Percentiles rank a stretch among this genome's conserved stretches.
phyloP scores from a whole-genome alignment of 306 rosid genomes.

The Trichosanthes truncata region DNA sequence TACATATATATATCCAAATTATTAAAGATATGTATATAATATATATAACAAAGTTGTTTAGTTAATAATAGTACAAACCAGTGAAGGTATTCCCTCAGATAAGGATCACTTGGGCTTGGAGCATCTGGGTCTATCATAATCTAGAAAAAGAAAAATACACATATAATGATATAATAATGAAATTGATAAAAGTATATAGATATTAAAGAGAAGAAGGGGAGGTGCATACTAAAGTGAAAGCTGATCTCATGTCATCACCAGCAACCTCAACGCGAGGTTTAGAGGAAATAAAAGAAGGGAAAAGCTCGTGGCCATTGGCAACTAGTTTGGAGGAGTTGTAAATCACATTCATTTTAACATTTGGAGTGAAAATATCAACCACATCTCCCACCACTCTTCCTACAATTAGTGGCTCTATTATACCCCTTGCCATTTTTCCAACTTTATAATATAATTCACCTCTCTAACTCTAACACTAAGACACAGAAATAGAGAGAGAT shows the following conservation, averaged over 20 bases:
- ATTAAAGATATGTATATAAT: too few species aligned
- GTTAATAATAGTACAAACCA: conserved; percentile 36
- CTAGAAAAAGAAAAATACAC: conserved; percentile 16
- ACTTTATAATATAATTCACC: too few species aligned
- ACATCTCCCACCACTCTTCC: conserved; percentile 93
- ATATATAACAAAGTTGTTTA: not conserved
- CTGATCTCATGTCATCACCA: conserved; percentile 64
- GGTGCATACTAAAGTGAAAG: conserved; percentile 62
- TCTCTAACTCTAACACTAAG: too few species aligned
- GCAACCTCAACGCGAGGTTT: conserved; percentile 76
- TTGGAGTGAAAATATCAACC: conserved; percentile 66
- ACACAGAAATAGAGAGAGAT: not conserved
- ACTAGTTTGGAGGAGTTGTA: conserved; percentile 55
- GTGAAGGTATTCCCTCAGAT: conserved; percentile 70
- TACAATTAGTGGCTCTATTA: conserved; percentile 40
- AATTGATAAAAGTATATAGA: not conserved
- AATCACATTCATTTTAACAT: conserved; percentile 55
- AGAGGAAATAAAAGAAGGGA: conserved; percentile 44
- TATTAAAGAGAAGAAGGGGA: not conserved
- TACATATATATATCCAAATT: not conserved
- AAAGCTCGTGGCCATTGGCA: conserved; percentile 66
- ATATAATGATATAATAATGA: not conserved
- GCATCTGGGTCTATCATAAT: conserved; percentile 95
- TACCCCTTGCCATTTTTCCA: conserved; percentile 30
- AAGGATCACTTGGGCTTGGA: conserved; percentile 91